Evolutionary conservation across 805 yeast genomes (phyloP).

Genomic region (Candida pini): DNA sequence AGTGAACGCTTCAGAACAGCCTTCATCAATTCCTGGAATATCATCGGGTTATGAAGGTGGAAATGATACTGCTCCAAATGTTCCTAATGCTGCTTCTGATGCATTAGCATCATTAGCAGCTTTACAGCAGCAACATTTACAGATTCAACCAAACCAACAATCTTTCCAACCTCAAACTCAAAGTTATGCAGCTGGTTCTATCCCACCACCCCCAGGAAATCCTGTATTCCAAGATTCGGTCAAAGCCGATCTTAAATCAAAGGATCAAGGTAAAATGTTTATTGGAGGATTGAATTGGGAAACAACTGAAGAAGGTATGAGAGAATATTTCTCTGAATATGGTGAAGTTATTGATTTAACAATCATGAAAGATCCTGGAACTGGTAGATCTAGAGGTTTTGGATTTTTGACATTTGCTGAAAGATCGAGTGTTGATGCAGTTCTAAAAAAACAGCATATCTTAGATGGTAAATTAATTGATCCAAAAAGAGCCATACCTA

Average conservation of each 20-base stretch:
- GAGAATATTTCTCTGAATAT: slow-evolving; percentile 75
- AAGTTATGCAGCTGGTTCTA: too few relatives aligned
- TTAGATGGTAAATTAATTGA: slow-evolving; percentile 95
- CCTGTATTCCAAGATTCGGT: slow-evolving; percentile 23
- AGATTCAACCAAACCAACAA: slow-evolving; percentile 8
- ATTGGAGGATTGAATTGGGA: slow-evolving; percentile 98
- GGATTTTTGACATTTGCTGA: slow-evolving; percentile 87
- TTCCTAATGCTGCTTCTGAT: not conserved
- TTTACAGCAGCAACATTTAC: slow-evolving; percentile 24
- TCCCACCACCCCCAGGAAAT: slow-evolving; percentile 6
- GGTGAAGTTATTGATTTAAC: slow-evolving; percentile 87
- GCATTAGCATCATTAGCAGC: slow-evolving; percentile 23
- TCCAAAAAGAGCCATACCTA: slow-evolving; percentile 95
- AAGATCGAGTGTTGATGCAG: slow-evolving; percentile 79
- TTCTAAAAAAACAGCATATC: slow-evolving; percentile 78
- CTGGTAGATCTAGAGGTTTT: slow-evolving; percentile 92
- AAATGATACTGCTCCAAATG: too few relatives aligned
- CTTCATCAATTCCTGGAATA: not conserved
- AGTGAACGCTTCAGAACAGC: slow-evolving; percentile 1
- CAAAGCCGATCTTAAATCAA: slow-evolving; percentile 45
- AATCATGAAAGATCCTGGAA: slow-evolving; percentile 83
- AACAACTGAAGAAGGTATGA: slow-evolving; percentile 83
- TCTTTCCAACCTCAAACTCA: slow-evolving; percentile 3
- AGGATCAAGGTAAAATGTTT: slow-evolving; percentile 87
- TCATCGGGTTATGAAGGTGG: too few relatives aligned